Percentiles rank a stretch among this genome's conserved stretches.
phyloP scores from a whole-genome alignment of 2,329 filamentous ascomycete species.

The Fusarium austroafricanum region DNA sequence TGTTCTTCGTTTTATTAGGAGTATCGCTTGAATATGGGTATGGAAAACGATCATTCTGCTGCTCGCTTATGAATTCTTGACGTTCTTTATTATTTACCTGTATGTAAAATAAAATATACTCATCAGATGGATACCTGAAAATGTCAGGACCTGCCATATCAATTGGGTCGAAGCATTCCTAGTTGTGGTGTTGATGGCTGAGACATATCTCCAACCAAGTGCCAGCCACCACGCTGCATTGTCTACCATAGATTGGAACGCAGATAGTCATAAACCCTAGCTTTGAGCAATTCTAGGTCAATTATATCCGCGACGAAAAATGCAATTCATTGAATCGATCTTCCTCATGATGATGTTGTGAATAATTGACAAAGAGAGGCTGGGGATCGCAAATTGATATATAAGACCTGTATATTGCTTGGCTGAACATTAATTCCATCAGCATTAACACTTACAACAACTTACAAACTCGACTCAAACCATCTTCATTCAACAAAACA shows the following conservation, averaged over 20 bases:
- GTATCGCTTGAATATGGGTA: background rate
- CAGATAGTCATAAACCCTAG: background rate
- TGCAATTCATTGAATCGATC: background rate
- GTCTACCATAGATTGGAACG: constrained; percentile 29
- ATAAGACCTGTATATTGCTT: constrained; percentile 7
- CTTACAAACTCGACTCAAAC: background rate
- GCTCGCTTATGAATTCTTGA: too few relatives aligned
- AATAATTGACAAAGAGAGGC: background rate
- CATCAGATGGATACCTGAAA: too few relatives aligned
- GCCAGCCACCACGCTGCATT: constrained; percentile 8
- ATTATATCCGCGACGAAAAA: background rate
- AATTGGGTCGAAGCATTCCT: background rate
- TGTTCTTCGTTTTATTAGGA: background rate
- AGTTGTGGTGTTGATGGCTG: constrained; percentile 1
- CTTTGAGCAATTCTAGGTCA: background rate
- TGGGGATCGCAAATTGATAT: constrained; percentile 5
- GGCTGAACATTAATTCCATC: background rate
- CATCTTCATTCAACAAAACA: background rate
- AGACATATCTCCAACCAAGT: constrained; percentile 14
- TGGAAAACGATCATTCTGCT: background rate
- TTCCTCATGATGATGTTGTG: background rate
- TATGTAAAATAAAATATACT: too few relatives aligned
- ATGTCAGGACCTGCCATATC: too few relatives aligned
- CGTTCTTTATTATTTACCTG: too few relatives aligned
- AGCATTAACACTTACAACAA: background rate